These are phyloP conservation scores for Saccharum hybrid DNA, from an alignment of 202 grass and related monocot genomes.

Conservation along the genomic window DNA sequence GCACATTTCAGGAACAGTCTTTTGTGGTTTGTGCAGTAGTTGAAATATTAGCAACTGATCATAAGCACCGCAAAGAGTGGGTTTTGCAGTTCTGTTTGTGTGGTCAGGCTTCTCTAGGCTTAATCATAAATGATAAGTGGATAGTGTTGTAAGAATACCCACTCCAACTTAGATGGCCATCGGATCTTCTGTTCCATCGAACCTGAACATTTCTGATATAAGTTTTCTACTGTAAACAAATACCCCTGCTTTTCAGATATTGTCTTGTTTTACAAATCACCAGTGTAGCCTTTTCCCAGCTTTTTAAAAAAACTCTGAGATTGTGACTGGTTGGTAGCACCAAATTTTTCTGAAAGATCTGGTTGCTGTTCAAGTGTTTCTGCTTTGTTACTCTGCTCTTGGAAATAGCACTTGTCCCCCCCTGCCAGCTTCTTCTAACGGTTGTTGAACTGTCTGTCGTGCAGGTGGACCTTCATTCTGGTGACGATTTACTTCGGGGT, in stretches of 20 bases:
- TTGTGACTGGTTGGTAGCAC: slow-evolving; percentile 47
- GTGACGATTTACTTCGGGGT: slow-evolving; percentile 98
- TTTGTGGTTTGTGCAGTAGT: slow-evolving; percentile 16
- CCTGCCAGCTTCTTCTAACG: slow-evolving; percentile 46
- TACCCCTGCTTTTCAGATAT: not conserved
- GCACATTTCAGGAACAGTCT: slow-evolving; percentile 22
- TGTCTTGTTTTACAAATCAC: slow-evolving; percentile 5
- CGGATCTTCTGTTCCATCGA: slow-evolving; percentile 32
- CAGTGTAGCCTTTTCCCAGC: not conserved
- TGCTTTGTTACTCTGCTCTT: slow-evolving; percentile 44
- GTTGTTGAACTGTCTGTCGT: slow-evolving; percentile 53
- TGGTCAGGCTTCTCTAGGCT: slow-evolving; percentile 22
- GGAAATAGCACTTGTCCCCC: slow-evolving; percentile 41
- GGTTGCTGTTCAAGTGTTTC: slow-evolving; percentile 24
- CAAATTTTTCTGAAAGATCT: slow-evolving; percentile 29
- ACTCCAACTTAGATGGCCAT: slow-evolving; percentile 17
- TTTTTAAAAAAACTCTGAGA: slow-evolving; percentile 16
- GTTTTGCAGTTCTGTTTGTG: slow-evolving; percentile 4
- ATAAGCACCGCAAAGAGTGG: not conserved
- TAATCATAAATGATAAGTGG: slow-evolving; percentile 22
- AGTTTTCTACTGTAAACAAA: not conserved
- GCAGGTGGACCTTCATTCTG: slow-evolving; percentile 98
- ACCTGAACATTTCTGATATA: slow-evolving; percentile 16
- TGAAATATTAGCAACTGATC: not conserved
- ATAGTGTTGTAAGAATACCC: slow-evolving; percentile 44